Evolutionary conservation across 805 yeast species (phyloP), one percentile per base, ranked within the genome.

Genomic region (Candida andamanensis): DNA sequence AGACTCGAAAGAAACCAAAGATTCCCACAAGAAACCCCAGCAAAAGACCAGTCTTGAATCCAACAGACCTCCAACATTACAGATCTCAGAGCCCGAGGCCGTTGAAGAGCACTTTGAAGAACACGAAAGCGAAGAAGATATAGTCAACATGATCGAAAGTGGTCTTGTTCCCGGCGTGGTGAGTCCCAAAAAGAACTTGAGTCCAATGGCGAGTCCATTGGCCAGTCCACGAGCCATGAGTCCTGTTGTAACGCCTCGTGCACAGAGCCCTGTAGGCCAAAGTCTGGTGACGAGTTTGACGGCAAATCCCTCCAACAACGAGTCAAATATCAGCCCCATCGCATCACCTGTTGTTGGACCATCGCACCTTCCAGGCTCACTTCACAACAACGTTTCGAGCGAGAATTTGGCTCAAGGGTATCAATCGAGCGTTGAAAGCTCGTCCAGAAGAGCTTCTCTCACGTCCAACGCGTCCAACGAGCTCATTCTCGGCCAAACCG

Each of bases 401-500:
- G 11, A 19, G 8, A 19, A 11, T 11, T 11, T 11, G 11, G 22
- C 17, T 19, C n/a, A 7, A 16, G 38, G 39, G 2, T 37, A 36
- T 36, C 39, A 35, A 19, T 36, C 42, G 10, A 39, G 39, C 16
- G 20, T 28, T 8, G 41, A 34, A 23, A 29, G 36, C 5, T 31
- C 39, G 5, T 47, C 51, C 2, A 38, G 56, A 14, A 32, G 44
- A 17, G 48, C 52, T 6, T 54, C 60, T 2, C 17, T 46, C 10
- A 29, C 44, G 2, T 52, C 61, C 9, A 17, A 31, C 7, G 36
- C 35, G 5, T 46, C 55, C 1, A 23, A 35, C 26, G 50, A 48
- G 22, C 15, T 41, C 10, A 50, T 53, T 5, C 30, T 52, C 17
- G 63, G 58, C 6, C 63, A 54, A 35, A 51, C 51, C 4, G 42